A percentile compares a stretch with the other conserved stretches of the same genome.
phyloP scores from a whole-genome alignment of 139 green algal genomes.

The Chlamydomonas incerta region DNA sequence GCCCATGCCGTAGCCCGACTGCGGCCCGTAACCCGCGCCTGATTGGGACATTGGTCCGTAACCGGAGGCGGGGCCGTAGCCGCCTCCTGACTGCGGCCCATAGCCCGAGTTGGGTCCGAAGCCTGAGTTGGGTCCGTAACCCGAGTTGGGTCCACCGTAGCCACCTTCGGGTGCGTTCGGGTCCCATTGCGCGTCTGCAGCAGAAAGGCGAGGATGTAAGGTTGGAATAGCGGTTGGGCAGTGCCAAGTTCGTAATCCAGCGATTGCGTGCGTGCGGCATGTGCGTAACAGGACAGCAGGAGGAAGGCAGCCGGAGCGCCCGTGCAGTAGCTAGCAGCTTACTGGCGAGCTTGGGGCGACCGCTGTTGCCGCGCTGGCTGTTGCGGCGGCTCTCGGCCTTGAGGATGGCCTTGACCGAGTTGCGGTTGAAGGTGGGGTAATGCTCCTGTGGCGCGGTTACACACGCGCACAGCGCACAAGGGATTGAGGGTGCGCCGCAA shows the following conservation, averaged over 20 bases:
- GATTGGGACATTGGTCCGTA: conserved; percentile 9
- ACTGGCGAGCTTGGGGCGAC: conserved; percentile 32
- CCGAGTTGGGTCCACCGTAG: conserved; percentile 9
- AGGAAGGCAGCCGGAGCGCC: no score
- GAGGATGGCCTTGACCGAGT: conserved; percentile 38
- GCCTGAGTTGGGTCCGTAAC: conserved; percentile 20
- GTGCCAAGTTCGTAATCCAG: no score
- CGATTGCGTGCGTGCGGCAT: no score
- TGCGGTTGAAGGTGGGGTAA: conserved; percentile 46
- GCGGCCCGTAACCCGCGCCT: neutral
- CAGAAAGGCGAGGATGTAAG: neutral
- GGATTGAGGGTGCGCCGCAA: no score
- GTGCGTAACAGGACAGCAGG: no score
- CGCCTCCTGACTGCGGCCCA: neutral
- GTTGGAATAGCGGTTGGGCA: no score
- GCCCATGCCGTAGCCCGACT: neutral
- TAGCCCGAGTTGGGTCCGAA: conserved; percentile 21
- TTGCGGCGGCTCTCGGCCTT: conserved; percentile 26
- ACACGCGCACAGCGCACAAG: no score
- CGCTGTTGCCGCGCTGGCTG: conserved; percentile 8
- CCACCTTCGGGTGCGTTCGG: neutral
- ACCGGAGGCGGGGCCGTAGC: conserved; percentile 16
- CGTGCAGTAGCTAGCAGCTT: no score
- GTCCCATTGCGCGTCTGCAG: conserved; percentile 9
- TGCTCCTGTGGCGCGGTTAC: conserved; percentile 5